These are phyloP conservation scores for Suillus subalutaceus DNA, from an alignment of 768 basidiomycete genomes.

Conservation along the genomic window DNA sequence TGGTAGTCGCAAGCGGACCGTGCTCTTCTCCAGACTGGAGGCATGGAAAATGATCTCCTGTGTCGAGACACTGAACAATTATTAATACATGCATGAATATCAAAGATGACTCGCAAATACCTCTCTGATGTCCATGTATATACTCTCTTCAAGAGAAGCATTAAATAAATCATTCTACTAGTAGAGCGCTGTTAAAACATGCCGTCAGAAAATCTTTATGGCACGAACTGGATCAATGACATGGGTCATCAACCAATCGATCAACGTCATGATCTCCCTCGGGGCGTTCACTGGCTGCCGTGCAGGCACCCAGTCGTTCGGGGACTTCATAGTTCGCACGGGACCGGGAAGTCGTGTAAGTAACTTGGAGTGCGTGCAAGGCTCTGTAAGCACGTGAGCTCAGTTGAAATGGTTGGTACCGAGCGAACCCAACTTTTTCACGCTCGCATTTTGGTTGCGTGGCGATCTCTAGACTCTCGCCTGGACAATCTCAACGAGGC, in stretches of 20 bases:
- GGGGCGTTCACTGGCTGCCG: conserved; percentile 63
- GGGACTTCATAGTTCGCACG: conserved; percentile 50
- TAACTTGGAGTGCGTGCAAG: neutral
- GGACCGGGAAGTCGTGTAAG: conserved; percentile 66
- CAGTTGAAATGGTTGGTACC: too few relatives aligned
- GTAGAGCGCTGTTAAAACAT: conserved; percentile 6
- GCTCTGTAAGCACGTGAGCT: too few relatives aligned
- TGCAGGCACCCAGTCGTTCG: conserved; percentile 50
- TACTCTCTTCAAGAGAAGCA: conserved; percentile 42
- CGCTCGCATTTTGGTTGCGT: too few relatives aligned
- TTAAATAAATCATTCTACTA: conserved; percentile 63
- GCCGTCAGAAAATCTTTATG: conserved; percentile 26
- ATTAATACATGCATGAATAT: neutral
- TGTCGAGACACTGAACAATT: conserved; percentile 64
- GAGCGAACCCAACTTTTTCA: too few relatives aligned
- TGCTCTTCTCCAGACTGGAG: conserved; percentile 35
- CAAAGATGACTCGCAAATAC: conserved; percentile 35
- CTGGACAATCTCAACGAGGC: conserved; percentile 23
- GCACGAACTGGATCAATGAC: conserved; percentile 40
- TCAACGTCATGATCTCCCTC: conserved; percentile 69
- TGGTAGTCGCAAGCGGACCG: conserved; percentile 38
- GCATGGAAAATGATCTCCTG: conserved; percentile 62
- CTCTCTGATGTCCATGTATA: conserved; percentile 60
- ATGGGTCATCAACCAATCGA: conserved; percentile 79
- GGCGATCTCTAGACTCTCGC: too few relatives aligned